Evolutionary conservation across 352 stramenopile species (phyloP).

Genomic region (Globisporangium uncinulatum): DNA sequence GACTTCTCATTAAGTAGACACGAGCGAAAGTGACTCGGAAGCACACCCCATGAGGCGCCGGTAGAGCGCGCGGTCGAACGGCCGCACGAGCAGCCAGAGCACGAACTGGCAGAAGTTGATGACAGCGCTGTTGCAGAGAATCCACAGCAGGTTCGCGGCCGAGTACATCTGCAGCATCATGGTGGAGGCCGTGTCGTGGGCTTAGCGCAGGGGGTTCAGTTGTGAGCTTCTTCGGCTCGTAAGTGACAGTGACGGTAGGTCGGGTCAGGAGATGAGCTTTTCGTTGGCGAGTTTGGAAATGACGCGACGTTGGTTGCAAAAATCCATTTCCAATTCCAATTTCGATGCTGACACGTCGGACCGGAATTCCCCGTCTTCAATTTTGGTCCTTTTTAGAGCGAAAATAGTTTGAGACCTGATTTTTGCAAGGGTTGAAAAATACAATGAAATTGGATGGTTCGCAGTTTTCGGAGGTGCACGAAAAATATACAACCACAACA

Average conservation of each 20-base stretch:
- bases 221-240: no score
- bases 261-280: not conserved
- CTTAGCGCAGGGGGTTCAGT: not conserved
- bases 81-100: constrained; percentile 79
- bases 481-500: not conserved
- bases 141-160: constrained; percentile 76
- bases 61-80: constrained; percentile 81
- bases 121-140: constrained; percentile 76
- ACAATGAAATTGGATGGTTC: not conserved
- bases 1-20: not conserved
- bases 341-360: not conserved
- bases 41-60: constrained; percentile 62
- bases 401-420: not conserved
- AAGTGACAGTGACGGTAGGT: not conserved
- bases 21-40: not conserved
- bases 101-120: constrained; percentile 79
- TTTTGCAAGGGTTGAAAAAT: not conserved
- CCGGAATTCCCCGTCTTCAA: not conserved
- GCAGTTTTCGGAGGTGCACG: not conserved
- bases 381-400: not conserved
- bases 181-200: not conserved
- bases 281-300: not conserved
- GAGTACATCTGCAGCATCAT: constrained; percentile 70
- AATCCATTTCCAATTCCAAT: not conserved
- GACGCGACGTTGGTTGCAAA: not conserved